Conservation (phyloP, 2,329 filamentous ascomycete genomes). For the Calonectria honghensis region DNA sequence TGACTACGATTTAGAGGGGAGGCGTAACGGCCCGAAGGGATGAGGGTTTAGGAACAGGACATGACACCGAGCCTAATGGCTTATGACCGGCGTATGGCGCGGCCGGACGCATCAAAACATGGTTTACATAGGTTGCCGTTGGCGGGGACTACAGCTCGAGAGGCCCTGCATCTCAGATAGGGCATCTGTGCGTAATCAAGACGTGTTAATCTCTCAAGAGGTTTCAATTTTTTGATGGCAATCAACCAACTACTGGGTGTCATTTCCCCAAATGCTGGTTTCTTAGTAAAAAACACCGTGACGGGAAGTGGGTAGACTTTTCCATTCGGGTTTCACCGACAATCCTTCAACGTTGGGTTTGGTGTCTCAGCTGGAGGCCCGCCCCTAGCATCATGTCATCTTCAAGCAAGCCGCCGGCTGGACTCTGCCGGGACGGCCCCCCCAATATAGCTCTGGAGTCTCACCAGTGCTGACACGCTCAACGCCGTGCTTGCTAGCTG, state of each 20-base stretch:
- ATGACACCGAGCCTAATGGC: constrained; percentile 34
- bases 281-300: neutral
- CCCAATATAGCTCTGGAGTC: neutral
- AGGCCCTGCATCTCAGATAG: constrained; percentile 20
- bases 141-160: constrained; percentile 25
- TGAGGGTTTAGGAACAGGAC: constrained; percentile 27
- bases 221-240: neutral
- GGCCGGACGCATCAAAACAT: constrained; percentile 32
- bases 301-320: constrained; percentile 4
- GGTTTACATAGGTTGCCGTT: constrained; percentile 35
- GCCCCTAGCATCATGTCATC: neutral
- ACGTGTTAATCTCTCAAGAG: constrained; percentile 16
- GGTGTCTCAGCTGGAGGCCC: neutral
- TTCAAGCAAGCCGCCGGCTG: neutral
- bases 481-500: neutral
- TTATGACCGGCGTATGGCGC: constrained; percentile 28
- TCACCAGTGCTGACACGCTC: neutral
- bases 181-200: constrained; percentile 32
- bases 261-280: neutral
- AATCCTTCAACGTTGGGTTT: neutral
- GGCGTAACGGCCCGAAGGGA: constrained; percentile 33
- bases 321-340: constrained; percentile 15
- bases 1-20: constrained; percentile 23
- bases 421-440: neutral
- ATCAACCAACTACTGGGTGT: neutral